Evolutionary conservation across 768 basidiomycete genomes (phyloP).

Genomic region (Cystobasidiopsis lactophilus): DNA sequence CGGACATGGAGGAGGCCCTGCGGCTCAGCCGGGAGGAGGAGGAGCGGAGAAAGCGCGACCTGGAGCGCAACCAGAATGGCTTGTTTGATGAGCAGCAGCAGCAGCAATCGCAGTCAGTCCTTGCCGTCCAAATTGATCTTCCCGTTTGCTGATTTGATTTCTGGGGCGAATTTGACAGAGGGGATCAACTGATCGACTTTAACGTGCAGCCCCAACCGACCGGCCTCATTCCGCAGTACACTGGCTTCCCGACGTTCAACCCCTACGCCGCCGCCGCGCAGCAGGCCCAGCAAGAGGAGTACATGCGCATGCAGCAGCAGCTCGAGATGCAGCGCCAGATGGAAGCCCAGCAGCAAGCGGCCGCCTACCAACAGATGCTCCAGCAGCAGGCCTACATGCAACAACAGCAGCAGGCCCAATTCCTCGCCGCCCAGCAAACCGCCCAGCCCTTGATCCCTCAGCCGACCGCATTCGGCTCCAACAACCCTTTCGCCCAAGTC

Average conservation of each 20-base stretch:
- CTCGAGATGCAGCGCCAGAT: slow-evolving; percentile 74
- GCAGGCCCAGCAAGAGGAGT: slow-evolving; percentile 18
- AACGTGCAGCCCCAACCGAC: slow-evolving; percentile 21
- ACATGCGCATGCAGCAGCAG: slow-evolving; percentile 44
- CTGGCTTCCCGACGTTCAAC: slow-evolving; percentile 45
- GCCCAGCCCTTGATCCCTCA: slow-evolving; percentile 25
- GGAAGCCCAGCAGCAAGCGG: slow-evolving; percentile 30
- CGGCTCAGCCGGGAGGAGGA: slow-evolving; percentile 80
- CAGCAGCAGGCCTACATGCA: slow-evolving; percentile 16
- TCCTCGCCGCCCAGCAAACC: slow-evolving; percentile 10
- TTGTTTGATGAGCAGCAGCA: slow-evolving; percentile 73
- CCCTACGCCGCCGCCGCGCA: slow-evolving; percentile 44
- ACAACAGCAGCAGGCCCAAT: slow-evolving; percentile 16
- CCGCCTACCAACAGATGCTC: slow-evolving; percentile 28
- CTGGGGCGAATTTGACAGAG: neutral
- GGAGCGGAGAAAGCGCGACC: slow-evolving; percentile 41
- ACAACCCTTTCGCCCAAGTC: slow-evolving; percentile 73
- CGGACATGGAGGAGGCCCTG: slow-evolving; percentile 63
- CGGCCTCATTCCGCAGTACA: slow-evolving; percentile 9
- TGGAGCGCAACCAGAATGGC: slow-evolving; percentile 46
- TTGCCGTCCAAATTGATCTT: slow-evolving; percentile 29
- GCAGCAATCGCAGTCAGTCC: slow-evolving; percentile 32
- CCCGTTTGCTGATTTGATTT: slow-evolving; percentile 23
- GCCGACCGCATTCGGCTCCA: slow-evolving; percentile 38
- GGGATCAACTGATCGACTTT: slow-evolving; percentile 16